Evolutionary conservation across 371 early-diverging fungal species (phyloP), one percentile per base, ranked within the genome.

Genomic region (Circinella minor): DNA sequence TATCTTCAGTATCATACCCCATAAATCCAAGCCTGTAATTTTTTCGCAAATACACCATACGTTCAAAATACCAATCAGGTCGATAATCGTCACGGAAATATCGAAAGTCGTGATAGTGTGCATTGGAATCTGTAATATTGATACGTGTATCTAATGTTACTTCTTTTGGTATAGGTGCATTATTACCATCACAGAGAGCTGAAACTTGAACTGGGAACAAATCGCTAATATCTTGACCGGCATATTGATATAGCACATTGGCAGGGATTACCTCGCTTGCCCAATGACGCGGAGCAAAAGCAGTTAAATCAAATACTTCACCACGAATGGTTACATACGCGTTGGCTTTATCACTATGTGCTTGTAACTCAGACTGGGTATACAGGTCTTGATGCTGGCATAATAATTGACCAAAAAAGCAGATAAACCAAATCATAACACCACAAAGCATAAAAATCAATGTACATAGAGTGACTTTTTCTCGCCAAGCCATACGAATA

Each of bases 401-500:
- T 11, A 98, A 83, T 36, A 96, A 73, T 67, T 88, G 80, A 6
- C 96, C 94, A 37, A 95, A 82, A 43, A 92, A 90, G 6, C 93
- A 88, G 68, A 97, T 95, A 76, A 92, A 94, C 83, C 96, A 94
- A 36, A 96, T 84, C 70, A 94, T 89, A 67, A 86, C 74, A 7
- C 85, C 84, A 69, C 92, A 93, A 69, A 93, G 71, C 39, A 93
- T 72, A 48, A 92, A 76, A 71, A 97, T 95, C 63, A 97, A 69
- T 62, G 91, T 74, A 70, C 94, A 95, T 9, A 97, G 84, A 0
- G 96, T 89, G 6, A 96, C 87, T 81, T 97, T 95, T 77, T 97
- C 97, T 55, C 96, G 88, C 97, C 97, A 97, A 2, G 97, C 96
- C 81, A 94, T 89, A 38, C 90, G 90, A 63, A 93, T 88, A 74